phyloP scores from a whole-genome alignment of 768 basidiomycete species.

The Lentinus brumalis region DNA sequence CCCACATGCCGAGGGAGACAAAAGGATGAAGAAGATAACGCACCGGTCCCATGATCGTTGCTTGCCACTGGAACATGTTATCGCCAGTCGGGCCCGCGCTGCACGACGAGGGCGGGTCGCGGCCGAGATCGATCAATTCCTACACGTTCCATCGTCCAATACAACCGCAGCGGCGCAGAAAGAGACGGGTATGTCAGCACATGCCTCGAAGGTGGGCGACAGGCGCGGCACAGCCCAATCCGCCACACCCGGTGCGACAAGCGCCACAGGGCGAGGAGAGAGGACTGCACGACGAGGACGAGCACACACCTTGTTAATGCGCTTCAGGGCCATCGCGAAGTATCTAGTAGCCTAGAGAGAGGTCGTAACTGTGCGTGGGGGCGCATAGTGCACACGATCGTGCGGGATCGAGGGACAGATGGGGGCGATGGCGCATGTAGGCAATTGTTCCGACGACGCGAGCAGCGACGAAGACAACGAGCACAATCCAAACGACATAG shows the following conservation, averaged over 20 bases:
- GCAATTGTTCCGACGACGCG: conserved; percentile 3
- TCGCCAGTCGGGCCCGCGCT: conserved; percentile 97
- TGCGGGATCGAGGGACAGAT: conserved; percentile 40
- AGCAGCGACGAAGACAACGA: neutral
- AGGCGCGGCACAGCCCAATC: conserved; percentile 12
- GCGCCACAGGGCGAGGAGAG: conserved; percentile 4
- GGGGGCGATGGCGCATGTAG: conserved; percentile 23
- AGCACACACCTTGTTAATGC: conserved; percentile 92
- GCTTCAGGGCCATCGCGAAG: conserved; percentile 87
- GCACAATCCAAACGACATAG: neutral
- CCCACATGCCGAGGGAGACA: neutral
- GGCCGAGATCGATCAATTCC: conserved; percentile 99
- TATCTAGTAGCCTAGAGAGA: conserved; percentile 19
- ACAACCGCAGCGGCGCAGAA: neutral
- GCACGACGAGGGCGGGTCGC: conserved; percentile 99
- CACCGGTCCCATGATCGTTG: conserved; percentile 99
- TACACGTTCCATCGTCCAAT: conserved; percentile 36
- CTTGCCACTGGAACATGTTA: conserved; percentile 99
- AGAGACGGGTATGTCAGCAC: neutral
- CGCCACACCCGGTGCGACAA: conserved; percentile 5
- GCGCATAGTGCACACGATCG: conserved; percentile 30
- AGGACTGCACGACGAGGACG: conserved; percentile 6
- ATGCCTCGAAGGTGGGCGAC: neutral
- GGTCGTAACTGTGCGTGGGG: conserved; percentile 15
- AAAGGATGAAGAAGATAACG: conserved; percentile 36